A percentile compares a stretch with the other conserved stretches of the same genome.
phyloP scores from a whole-genome alignment of 768 basidiomycete genomes.

The Suillus americanus region DNA sequence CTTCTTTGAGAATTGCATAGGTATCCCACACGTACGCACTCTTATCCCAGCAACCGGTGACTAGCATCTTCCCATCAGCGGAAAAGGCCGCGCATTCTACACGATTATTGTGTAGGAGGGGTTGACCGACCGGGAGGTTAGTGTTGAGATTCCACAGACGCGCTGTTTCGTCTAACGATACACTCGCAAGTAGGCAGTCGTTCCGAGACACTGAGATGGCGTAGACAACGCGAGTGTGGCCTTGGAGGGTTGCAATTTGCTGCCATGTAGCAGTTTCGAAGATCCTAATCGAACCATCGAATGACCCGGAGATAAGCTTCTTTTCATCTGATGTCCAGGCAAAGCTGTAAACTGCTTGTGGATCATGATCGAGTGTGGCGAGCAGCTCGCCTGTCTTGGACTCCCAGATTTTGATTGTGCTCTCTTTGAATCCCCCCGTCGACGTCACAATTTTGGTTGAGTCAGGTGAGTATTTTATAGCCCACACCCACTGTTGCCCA shows the following conservation, averaged over 20 bases:
- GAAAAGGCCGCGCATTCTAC: neutral
- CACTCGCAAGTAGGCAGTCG: neutral
- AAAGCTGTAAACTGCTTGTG: neutral
- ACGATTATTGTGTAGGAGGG: neutral
- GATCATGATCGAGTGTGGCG: neutral
- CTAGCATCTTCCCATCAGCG: neutral
- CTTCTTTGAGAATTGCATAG: neutral
- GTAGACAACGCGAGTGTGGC: neutral
- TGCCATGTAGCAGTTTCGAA: neutral
- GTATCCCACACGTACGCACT: neutral
- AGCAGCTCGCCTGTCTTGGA: neutral
- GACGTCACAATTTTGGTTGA: neutral
- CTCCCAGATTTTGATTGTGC: neutral
- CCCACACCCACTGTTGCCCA: neutral
- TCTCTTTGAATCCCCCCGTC: neutral
- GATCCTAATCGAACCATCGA: neutral
- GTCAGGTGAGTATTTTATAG: neutral
- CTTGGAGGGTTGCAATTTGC: neutral
- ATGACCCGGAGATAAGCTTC: neutral
- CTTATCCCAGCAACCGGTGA: neutral
- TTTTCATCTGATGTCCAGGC: slow-evolving; percentile 2
- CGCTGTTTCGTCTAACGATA: neutral
- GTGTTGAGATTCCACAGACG: neutral
- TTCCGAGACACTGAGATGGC: neutral
- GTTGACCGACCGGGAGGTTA: neutral